Base-by-base conservation (phyloP, 164 flowering plant species). In the Piper longum region DNA sequence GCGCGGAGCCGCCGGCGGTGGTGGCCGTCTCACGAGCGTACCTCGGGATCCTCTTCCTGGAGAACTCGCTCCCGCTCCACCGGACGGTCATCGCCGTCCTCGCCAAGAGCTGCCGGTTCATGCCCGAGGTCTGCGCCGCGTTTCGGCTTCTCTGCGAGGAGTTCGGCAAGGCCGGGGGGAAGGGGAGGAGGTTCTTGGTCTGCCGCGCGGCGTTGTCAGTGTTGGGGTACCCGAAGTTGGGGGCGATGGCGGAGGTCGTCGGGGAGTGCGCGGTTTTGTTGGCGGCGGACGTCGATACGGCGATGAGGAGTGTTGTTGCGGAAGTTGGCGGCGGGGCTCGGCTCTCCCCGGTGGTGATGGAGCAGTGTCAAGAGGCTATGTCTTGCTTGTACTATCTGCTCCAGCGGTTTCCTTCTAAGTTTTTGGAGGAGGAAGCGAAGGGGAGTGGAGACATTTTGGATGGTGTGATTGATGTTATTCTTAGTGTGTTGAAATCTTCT, bases 351-450 rank as follows among this genome's bases (percentile, higher is more conserved):
- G 58, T 84, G 63, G 87, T 83, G 12, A 84, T 89, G 96, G 99
- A 91, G 71, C 99, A 91, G 67, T 88, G 95, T 69, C 99, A 95
- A 70, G 96, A 91, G 77, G 91, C 88, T 16, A 74, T 91, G 71
- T 95, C 99, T 44, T 91, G 99, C 70, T 72, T 81, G 77, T 91
- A 95, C 76, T 95, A 95, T 76, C 78, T 95, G 83, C 84, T 95
- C 58, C 97, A 91, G 75, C 76, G 89, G 14, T 95, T 85, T 64
- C 95, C 97, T 4, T 62, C 62, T 3, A 87, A 77, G 69, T 87
- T 95, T 60, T 19, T 59, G n/a, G 73, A 67, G 59, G 59, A 59
- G 1, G 67, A n/a, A 61, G 54, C 63, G 57, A 41, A 9, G 72
- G 67, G 40, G 74, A 62, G 44, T 61, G 66, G 16, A 71, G 54